Conservation (phyloP, 2,329 filamentous ascomycete genomes). For the Paecilomyces formosus region DNA sequence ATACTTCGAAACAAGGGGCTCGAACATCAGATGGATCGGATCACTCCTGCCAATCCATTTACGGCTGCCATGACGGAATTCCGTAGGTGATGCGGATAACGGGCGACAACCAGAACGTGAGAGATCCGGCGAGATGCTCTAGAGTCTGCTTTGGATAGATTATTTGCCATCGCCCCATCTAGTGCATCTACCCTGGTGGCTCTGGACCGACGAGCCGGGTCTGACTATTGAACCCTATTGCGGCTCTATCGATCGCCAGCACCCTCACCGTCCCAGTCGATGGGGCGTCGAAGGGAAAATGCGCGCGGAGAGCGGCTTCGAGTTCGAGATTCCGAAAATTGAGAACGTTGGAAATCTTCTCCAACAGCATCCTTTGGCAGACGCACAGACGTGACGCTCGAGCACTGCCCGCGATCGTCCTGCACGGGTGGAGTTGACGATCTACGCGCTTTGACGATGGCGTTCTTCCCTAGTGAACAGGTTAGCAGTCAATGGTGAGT, state of each 20-base stretch:
- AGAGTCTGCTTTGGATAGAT: background rate
- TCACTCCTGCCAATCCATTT: background rate
- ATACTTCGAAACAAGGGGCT: background rate
- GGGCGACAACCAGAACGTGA: background rate
- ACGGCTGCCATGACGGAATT: background rate
- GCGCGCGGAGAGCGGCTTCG: background rate
- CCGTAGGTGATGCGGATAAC: background rate
- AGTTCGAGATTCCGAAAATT: background rate
- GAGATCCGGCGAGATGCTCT: background rate
- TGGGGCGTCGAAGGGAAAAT: background rate
- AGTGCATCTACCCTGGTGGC: background rate
- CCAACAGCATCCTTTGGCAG: background rate
- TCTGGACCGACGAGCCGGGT: background rate
- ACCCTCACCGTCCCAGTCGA: background rate
- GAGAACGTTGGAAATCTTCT: background rate
- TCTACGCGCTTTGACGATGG: background rate
- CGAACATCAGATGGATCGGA: background rate
- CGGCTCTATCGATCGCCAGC: background rate
- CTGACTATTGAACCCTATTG: slow-evolving; percentile 1
- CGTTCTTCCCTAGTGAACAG: background rate
- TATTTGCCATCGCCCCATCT: background rate
- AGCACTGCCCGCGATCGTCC: background rate
- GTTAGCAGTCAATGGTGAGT: too few relatives aligned
- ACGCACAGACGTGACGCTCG: background rate
- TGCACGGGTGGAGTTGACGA: background rate